Conservation (phyloP, 495 filamentous ascomycete species). For the Penicillium pancosmium region DNA sequence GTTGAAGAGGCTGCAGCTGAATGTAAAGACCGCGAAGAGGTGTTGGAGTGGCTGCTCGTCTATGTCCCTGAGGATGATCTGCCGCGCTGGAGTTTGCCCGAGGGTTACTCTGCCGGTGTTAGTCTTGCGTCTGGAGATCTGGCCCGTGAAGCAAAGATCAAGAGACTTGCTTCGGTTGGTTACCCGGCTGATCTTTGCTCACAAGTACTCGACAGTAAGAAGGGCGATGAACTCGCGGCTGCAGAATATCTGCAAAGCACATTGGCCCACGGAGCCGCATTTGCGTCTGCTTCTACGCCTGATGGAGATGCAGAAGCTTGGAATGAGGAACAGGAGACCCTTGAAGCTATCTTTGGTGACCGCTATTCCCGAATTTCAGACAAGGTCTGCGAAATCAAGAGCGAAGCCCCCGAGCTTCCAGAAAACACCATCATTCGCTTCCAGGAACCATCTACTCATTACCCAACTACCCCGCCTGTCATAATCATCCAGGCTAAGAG, state of each 20-base stretch:
- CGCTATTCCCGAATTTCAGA: constrained; percentile 59
- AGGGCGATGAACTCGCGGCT: constrained; percentile 74
- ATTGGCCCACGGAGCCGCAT: constrained; percentile 48
- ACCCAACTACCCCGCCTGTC: constrained; percentile 76
- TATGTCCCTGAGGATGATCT: constrained; percentile 97
- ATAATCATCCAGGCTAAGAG: constrained; percentile 63
- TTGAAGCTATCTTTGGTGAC: constrained; percentile 79
- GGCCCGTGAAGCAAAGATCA: constrained; percentile 74
- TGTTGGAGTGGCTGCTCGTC: constrained; percentile 89
- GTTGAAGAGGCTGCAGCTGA: constrained; percentile 83
- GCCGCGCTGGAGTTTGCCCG: constrained; percentile 85
- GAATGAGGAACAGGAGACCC: constrained; percentile 78
- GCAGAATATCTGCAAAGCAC: constrained; percentile 77
- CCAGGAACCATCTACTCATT: constrained; percentile 57
- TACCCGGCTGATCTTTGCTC: constrained; percentile 84
- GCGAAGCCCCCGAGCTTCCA: constrained; percentile 44
- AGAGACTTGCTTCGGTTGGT: constrained; percentile 77
- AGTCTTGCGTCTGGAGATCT: constrained; percentile 79
- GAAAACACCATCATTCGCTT: constrained; percentile 50
- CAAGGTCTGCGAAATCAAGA: constrained; percentile 64
- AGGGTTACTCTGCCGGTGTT: constrained; percentile 85
- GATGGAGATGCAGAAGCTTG: constrained; percentile 55
- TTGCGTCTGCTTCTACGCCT: constrained; percentile 17
- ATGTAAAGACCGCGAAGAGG: constrained; percentile 92
- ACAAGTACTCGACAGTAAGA: constrained; percentile 65